Conservation (phyloP, 1,284 basidiomycete genomes). For the Entoloma clypeatum region DNA sequence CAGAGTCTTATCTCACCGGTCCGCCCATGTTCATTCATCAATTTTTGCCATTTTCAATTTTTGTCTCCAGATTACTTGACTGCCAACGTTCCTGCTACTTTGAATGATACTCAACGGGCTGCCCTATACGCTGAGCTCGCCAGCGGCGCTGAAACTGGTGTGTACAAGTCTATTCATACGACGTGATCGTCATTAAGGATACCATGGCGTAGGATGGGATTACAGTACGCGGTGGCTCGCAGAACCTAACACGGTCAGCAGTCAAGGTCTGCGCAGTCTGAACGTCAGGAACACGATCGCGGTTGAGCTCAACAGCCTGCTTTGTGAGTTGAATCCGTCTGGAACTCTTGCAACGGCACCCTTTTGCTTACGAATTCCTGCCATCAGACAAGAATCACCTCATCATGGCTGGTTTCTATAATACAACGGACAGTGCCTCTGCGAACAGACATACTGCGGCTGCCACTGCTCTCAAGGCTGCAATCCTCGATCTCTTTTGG, state of each 20-base stretch:
- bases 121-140: constrained; percentile 89
- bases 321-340: constrained; percentile 51
- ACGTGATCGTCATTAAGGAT: not conserved
- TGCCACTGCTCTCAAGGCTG: constrained; percentile 58
- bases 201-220: constrained; percentile 37
- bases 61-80: constrained; percentile 65
- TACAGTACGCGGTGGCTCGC: constrained; percentile 42
- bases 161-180: constrained; percentile 2
- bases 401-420: constrained; percentile 66
- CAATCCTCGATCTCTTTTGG: constrained; percentile 86
- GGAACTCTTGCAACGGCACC: not conserved
- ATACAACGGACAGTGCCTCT: constrained; percentile 38
- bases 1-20: constrained; percentile 73
- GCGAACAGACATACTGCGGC: constrained; percentile 53
- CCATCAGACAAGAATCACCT: constrained; percentile 58
- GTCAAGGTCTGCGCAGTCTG: constrained; percentile 62
- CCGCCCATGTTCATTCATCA: constrained; percentile 10
- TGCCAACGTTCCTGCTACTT: constrained; percentile 58
- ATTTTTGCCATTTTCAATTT: not conserved
- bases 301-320: constrained; percentile 81
- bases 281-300: constrained; percentile 71
- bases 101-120: constrained; percentile 59
- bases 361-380: not conserved
- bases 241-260: constrained; percentile 46
- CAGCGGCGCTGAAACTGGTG: constrained; percentile 79